Base-by-base conservation (phyloP, 352 stramenopile species). In the Pythium phragmiticola region DNA sequence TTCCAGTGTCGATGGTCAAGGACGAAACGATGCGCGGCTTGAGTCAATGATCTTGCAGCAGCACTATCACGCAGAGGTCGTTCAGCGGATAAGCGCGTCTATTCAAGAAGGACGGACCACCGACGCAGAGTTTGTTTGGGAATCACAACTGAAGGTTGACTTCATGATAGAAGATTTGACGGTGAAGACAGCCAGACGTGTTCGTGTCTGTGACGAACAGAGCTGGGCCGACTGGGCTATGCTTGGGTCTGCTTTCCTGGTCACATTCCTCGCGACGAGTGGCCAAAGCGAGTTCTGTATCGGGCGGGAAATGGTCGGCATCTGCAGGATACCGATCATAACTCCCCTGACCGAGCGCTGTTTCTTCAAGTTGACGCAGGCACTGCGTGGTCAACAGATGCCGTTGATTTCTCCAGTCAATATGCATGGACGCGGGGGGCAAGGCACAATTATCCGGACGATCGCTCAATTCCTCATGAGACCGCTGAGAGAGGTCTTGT, bases 321-420 rank as follows among this genome's bases (percentile, higher is more conserved):
- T 57, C 49, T 34, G 30, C 7, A 70, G 77, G 11, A 39, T 82
- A 23, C 55, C 65, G 1, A 45, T 81, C 3, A 23, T 90, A 21
- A 76, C 76, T 5, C 78, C 78, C 0, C 68, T 88, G n/a, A 81
- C 78, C 0, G 62, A 88, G 21, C 66, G 78, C 2, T 88, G 81
- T 49, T 57, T 62, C 7, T 90, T 78, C 37, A 71, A 76, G 6
- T 65, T 90, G 1, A 75, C 82, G 17, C 75, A 61, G 39, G 77
- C 75, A 3, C 34, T 87, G 47, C 77, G 60, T 30, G 56, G 65
- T 30, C 55, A 70, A 11, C 61, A 73, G 34, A 49, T 78, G 17
- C 55, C 73, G 17, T 52, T 88, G 1, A 28, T 74, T 17, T 52
- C 70, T 11, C 69, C 75, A 7, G 28, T 62, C 8, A 60, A 56